Conservation (phyloP, 139 green algal species). For the Tetradesmus obliquus region DNA sequence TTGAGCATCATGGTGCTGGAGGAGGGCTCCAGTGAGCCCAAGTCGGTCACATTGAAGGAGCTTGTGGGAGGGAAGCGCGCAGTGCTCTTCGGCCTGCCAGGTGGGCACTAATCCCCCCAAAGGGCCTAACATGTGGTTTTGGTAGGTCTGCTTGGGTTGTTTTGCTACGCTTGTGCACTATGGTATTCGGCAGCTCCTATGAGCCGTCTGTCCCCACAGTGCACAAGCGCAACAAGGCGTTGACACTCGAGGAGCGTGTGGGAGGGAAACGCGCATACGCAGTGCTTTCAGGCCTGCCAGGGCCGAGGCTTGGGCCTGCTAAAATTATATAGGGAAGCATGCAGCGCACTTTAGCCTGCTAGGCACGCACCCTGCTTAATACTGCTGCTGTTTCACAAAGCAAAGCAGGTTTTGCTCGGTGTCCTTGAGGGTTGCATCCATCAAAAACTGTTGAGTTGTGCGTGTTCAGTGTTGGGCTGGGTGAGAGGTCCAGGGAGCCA, state of each 20-base stretch:
- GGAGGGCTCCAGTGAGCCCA: conserved; percentile 15
- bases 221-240: neutral
- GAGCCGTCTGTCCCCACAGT: neutral
- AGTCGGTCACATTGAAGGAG: conserved; percentile 7
- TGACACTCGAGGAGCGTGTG: conserved; percentile 17
- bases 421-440: too few relatives aligned
- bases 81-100: conserved; percentile 45
- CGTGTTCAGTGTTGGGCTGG: too few relatives aligned
- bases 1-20: neutral
- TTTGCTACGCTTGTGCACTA: neutral
- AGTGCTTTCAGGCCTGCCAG: conserved; percentile 32
- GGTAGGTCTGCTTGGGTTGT: neutral
- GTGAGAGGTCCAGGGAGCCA: too few relatives aligned
- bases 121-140: neutral
- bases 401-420: too few relatives aligned
- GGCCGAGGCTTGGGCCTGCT: neutral
- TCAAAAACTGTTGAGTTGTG: too few relatives aligned
- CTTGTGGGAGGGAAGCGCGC: conserved; percentile 39
- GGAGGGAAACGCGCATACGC: conserved; percentile 29
- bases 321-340: conserved; percentile 37
- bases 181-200: neutral
- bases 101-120: neutral
- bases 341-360: conserved; percentile 40
- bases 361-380: conserved; percentile 1
- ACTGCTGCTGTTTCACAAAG: too few relatives aligned